Percentiles rank a stretch among this genome's conserved stretches.
Evolutionary conservation across 2,329 filamentous ascomycete species (phyloP).

Genomic region (Rachicladosporium sp.): DNA sequence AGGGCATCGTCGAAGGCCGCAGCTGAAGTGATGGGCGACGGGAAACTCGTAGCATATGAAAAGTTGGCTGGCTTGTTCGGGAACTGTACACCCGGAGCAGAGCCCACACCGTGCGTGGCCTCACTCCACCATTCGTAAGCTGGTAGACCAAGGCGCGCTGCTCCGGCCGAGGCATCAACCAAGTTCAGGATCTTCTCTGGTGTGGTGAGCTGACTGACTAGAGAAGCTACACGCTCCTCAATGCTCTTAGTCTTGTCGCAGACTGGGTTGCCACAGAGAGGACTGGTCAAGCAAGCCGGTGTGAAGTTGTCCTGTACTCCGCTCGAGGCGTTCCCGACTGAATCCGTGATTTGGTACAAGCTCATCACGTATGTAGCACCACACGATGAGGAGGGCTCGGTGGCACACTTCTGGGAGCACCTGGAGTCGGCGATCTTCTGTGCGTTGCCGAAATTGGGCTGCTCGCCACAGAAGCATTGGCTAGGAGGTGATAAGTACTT

Average conservation of each 20-base stretch:
- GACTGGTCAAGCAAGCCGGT: constrained; percentile 4
- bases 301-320: constrained; percentile 2
- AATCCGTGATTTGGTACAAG: constrained; percentile 2
- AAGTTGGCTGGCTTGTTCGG: constrained; percentile 21
- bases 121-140: constrained; percentile 48
- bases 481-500: no score
- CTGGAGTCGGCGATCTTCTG: constrained; percentile 4
- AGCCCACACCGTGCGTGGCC: constrained; percentile 39
- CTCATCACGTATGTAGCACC: neutral
- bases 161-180: constrained; percentile 34
- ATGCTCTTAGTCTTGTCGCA: constrained; percentile 3
- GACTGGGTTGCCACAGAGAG: constrained; percentile 1
- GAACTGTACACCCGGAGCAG: constrained; percentile 4
- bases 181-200: constrained; percentile 25
- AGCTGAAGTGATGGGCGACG: constrained; percentile 47
- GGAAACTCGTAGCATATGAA: constrained; percentile 50
- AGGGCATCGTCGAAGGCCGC: constrained; percentile 51
- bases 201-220: constrained; percentile 1
- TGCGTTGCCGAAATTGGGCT: constrained; percentile 4
- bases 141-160: constrained; percentile 40
- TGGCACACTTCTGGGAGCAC: constrained; percentile 1
- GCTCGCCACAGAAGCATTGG: constrained; percentile 4
- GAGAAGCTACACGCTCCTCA: constrained; percentile 1
- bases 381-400: constrained; percentile 4
- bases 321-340: constrained; percentile 1